Evolutionary conservation across 2,329 filamentous ascomycete species (phyloP).

Genomic region (Curvularia sp.): DNA sequence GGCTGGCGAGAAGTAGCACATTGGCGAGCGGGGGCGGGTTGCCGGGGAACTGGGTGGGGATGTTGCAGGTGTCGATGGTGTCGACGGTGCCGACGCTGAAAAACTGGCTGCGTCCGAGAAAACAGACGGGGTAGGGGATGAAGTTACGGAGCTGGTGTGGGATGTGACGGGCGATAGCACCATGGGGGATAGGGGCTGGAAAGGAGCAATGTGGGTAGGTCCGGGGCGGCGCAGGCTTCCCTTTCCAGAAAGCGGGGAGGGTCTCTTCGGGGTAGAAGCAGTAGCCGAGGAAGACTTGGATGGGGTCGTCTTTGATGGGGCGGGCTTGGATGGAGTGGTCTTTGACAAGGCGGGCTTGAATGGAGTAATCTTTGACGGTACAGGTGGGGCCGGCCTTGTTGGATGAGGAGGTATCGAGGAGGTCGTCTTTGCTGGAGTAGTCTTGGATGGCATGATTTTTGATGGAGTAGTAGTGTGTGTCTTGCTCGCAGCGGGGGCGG

Average conservation of each 20-base stretch:
- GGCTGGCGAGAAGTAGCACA: conserved; percentile 19
- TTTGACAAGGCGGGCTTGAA: not conserved
- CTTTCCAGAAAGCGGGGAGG: conserved; percentile 15
- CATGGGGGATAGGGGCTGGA: conserved; percentile 19
- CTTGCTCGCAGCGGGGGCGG: not conserved
- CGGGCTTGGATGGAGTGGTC: not conserved
- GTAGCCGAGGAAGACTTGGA: not conserved
- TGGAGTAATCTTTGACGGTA: not conserved
- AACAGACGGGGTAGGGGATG: conserved; percentile 26
- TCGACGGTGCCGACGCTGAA: conserved; percentile 22
- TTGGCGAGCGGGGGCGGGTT: conserved; percentile 19
- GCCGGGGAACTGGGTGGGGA: conserved; percentile 26
- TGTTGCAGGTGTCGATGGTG: conserved; percentile 27
- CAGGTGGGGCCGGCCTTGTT: not conserved
- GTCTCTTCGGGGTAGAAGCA: conserved; percentile 9
- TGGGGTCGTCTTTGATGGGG: not conserved
- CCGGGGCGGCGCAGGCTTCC: conserved; percentile 13
- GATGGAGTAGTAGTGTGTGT: not conserved
- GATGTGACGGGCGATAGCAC: conserved; percentile 20
- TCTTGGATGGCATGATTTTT: not conserved
- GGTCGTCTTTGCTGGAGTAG: not conserved
- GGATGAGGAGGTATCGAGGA: not conserved
- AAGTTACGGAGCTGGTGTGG: conserved; percentile 13
- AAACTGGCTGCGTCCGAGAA: conserved; percentile 24
- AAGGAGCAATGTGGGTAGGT: conserved; percentile 12